Percentiles rank a stretch among this genome's conserved stretches.
These are phyloP conservation scores for Hypoxylon sp. DNA, from an alignment of 2,329 filamentous ascomycete species.

Conservation along the genomic window DNA sequence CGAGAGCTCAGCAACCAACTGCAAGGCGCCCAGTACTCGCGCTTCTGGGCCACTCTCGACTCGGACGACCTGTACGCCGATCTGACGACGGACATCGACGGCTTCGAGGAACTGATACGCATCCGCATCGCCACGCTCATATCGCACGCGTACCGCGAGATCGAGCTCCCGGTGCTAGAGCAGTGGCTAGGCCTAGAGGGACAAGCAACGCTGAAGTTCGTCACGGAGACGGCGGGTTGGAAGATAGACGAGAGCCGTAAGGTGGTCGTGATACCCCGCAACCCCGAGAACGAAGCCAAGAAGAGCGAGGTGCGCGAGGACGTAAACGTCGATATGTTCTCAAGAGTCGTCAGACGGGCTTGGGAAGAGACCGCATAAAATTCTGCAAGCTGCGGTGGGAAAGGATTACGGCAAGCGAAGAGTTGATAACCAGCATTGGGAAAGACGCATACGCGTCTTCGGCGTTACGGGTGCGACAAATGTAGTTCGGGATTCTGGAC, in stretches of 20 bases:
- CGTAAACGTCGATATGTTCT: constrained; percentile 88
- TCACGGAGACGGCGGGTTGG: constrained; percentile 88
- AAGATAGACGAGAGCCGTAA: constrained; percentile 72
- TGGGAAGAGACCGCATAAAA: constrained; percentile 79
- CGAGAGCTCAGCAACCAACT: constrained; percentile 85
- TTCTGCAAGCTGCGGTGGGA: neutral
- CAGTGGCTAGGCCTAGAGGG: constrained; percentile 77
- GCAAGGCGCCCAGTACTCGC: constrained; percentile 85
- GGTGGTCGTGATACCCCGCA: constrained; percentile 79
- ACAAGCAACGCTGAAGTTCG: constrained; percentile 76
- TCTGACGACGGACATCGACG: constrained; percentile 89
- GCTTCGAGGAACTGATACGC: constrained; percentile 94
- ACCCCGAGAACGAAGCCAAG: constrained; percentile 97
- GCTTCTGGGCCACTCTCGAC: constrained; percentile 93
- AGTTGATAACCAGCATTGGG: constrained; percentile 35
- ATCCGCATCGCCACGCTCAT: constrained; percentile 88
- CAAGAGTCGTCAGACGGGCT: constrained; percentile 79
- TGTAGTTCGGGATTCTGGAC: constrained; percentile 19
- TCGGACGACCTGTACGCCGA: constrained; percentile 96
- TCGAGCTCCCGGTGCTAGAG: constrained; percentile 72
- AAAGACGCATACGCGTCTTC: constrained; percentile 23
- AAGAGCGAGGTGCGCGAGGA: constrained; percentile 95
- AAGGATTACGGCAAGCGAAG: neutral
- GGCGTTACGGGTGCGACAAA: constrained; percentile 32
- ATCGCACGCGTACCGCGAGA: constrained; percentile 79